Evolutionary conservation across 108 stramenopile genomes (phyloP), one percentile per base, ranked within the genome.

Genomic region (Pseudonitzschia multistriata): DNA sequence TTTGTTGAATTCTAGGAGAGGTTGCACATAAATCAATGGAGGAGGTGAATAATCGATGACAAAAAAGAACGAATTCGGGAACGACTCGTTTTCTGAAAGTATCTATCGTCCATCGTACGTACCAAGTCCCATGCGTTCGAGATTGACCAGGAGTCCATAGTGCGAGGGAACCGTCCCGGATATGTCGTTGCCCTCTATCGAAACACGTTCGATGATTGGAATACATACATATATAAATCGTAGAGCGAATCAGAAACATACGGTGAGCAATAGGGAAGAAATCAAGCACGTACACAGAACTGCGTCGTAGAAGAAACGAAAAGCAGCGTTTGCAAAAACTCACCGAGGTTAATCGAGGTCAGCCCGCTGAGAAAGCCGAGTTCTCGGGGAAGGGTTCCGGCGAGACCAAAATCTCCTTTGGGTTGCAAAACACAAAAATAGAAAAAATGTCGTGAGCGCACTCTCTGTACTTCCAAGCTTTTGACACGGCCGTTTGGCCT

Each of bases 311-410:
- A 45, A 45, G 17, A 17, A 39, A 39, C 37, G 7, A 53, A 15
- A 55, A 55, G 2, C 54, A 13, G 36, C 21, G n/a, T n/a, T n/a
- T n/a, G n/a, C n/a, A n/a, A n/a, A n/a, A 37, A 47, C 63, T 37
- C 24, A 64, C 63, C 63, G 14, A 64, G 17, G 24, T 64, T 64
- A 24, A 64, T 45, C 24, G 34, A 22, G 21, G 29, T 29, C 34
- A 64, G 42, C 34, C 24, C 5, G 5, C 14, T 47, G 19, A 64
- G 42, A 47, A 5, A 13, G 11, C 29, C 3, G 21, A 39, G 39
- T 45, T 64, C 63, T 22, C 21, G 28, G 11, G 63, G 63, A 45
- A 64, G 63, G 3, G 39, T 47, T 22, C 63, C 63, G 59, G 17
- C 31, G 27, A 60, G 36, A 1, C 59, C 59, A 60, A 60, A 60